Evolutionary conservation across 768 basidiomycete genomes (phyloP).

Genomic region (Phlegmacium glaucopus): DNA sequence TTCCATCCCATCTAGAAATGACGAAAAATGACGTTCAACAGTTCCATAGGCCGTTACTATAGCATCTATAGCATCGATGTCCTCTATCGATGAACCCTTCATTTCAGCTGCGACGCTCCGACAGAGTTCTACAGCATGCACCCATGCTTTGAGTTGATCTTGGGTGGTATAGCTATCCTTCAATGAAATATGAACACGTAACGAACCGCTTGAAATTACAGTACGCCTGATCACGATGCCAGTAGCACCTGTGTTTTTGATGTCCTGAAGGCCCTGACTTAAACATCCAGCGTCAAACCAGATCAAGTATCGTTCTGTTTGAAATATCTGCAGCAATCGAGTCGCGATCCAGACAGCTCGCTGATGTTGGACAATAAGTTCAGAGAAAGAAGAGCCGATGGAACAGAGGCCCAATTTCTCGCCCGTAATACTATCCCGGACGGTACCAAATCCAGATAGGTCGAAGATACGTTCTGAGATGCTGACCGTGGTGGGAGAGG

Average conservation of each 20-base stretch:
- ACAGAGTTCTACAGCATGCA: constrained; percentile 38
- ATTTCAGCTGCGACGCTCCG: constrained; percentile 7
- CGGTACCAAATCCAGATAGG: constrained; percentile 21
- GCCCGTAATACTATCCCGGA: constrained; percentile 36
- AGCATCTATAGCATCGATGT: constrained; percentile 11
- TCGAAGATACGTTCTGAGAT: constrained; percentile 43
- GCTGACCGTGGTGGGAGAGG: constrained; percentile 37
- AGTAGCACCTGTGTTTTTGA: background rate
- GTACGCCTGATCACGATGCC: constrained; percentile 1
- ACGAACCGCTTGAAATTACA: constrained; percentile 3
- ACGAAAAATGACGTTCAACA: constrained; percentile 15
- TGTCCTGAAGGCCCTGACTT: constrained; percentile 2
- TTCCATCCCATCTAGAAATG: constrained; percentile 23
- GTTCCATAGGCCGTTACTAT: constrained; percentile 17
- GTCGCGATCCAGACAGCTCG: constrained; percentile 18
- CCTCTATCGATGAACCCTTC: background rate
- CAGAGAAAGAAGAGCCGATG: constrained; percentile 47
- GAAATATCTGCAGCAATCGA: constrained; percentile 36
- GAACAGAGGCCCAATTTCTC: constrained; percentile 39
- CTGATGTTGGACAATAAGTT: constrained; percentile 17
- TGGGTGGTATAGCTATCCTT: constrained; percentile 43
- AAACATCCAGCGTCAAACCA: constrained; percentile 42
- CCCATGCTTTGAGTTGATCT: constrained; percentile 60
- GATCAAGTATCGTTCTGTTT: constrained; percentile 46
- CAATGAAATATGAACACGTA: constrained; percentile 42